These are phyloP conservation scores for Arachis hypogaea DNA, from an alignment of 306 rosid genomes.

Conservation along the genomic window DNA sequence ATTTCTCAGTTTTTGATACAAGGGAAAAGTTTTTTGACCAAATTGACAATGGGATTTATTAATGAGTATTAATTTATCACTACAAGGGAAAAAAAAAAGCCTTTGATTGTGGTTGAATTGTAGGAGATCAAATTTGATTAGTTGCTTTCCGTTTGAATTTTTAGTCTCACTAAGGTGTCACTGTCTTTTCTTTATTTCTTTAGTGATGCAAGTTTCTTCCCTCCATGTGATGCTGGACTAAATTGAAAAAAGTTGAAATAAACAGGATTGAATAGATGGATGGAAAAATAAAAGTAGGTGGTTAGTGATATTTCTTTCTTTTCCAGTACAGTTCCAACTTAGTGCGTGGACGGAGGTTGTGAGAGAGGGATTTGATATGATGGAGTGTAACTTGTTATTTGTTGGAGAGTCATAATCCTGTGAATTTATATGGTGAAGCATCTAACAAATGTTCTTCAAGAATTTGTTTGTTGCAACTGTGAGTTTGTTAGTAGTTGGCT, in stretches of 20 bases:
- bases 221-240: conserved; percentile 38
- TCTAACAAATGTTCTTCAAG: conserved; percentile 19
- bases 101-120: not conserved
- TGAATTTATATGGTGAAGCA: conserved; percentile 32
- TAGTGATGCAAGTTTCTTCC: conserved; percentile 2
- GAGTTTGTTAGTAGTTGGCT: conserved; percentile 34
- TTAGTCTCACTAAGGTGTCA: conserved; percentile 32
- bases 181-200: conserved; percentile 31
- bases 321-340: conserved; percentile 18
- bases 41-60: not conserved
- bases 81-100: not conserved
- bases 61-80: too few relatives aligned
- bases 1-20: not conserved
- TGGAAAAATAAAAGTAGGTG: not conserved
- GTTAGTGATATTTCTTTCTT: conserved; percentile 38
- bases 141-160: conserved; percentile 26
- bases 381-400: conserved; percentile 5
- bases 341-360: conserved; percentile 36
- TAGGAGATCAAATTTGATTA: not conserved
- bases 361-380: conserved; percentile 39
- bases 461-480: conserved; percentile 24
- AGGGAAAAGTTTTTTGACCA: not conserved
- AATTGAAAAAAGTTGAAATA: conserved; percentile 6
- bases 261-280: conserved; percentile 30
- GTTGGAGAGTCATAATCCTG: conserved; percentile 42